Percentiles rank a stretch among this genome's conserved stretches.
Conservation (phyloP, 768 basidiomycete genomes). For the Phallus indusiatus region DNA sequence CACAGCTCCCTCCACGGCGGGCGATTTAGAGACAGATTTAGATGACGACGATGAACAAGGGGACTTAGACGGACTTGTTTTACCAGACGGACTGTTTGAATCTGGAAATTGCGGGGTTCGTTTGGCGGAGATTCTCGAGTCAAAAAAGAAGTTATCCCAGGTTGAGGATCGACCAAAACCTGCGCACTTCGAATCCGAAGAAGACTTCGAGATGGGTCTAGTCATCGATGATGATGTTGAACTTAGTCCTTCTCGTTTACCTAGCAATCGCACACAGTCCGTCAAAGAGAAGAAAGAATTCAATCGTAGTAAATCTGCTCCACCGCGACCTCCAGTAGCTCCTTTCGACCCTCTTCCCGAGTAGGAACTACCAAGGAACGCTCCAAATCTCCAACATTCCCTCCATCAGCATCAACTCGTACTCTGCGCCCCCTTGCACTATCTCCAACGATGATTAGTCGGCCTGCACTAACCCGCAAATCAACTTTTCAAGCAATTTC, state of each 20-base stretch:
- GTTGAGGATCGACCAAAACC: slow-evolving; percentile 44
- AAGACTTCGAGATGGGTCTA: slow-evolving; percentile 80
- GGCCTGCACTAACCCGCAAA: slow-evolving; percentile 40
- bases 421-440: slow-evolving; percentile 53
- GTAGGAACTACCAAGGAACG: slow-evolving; percentile 50
- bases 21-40: slow-evolving; percentile 65
- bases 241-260: slow-evolving; percentile 68
- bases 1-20: slow-evolving; percentile 52
- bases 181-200: slow-evolving; percentile 47
- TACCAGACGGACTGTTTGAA: slow-evolving; percentile 69
- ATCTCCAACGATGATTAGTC: slow-evolving; percentile 45
- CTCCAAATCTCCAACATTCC: slow-evolving; percentile 63
- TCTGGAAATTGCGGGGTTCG: slow-evolving; percentile 49
- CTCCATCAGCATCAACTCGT: slow-evolving; percentile 61
- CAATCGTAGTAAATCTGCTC: slow-evolving; percentile 49
- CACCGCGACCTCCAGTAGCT: slow-evolving; percentile 38
- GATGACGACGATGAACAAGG: slow-evolving; percentile 45
- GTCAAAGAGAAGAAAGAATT: slow-evolving; percentile 30
- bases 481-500: slow-evolving; percentile 54
- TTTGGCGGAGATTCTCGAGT: slow-evolving; percentile 41
- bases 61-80: slow-evolving; percentile 71
- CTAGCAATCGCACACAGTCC: slow-evolving; percentile 28
- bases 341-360: slow-evolving; percentile 47
- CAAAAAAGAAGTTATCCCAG: slow-evolving; percentile 46
- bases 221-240: slow-evolving; percentile 77